phyloP scores from a whole-genome alignment of 176 grass and related monocot species.

The Metroxylon sagu region DNA sequence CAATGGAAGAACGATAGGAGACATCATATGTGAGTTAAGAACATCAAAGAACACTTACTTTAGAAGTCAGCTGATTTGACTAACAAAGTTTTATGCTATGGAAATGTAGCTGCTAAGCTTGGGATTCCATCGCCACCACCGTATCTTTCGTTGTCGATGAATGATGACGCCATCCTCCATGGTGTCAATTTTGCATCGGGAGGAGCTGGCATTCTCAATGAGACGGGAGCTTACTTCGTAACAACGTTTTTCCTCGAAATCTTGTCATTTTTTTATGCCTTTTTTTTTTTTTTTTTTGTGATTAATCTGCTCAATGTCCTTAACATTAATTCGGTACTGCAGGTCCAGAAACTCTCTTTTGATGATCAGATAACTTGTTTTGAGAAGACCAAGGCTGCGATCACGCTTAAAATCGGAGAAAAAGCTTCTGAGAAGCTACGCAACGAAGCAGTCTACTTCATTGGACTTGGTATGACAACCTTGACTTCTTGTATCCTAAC shows the following conservation, averaged over 20 bases:
- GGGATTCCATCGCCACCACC: conserved; percentile 52
- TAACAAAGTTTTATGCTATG: not conserved
- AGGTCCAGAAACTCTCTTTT: conserved; percentile 92
- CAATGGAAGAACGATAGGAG: conserved; percentile 85
- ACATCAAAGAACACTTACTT: not conserved
- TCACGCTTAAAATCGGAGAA: conserved; percentile 56
- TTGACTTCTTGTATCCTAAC: not conserved
- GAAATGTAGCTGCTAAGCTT: conserved; percentile 61
- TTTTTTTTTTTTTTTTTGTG: too few relatives aligned
- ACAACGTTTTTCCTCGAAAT: not conserved
- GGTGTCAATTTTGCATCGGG: conserved; percentile 91
- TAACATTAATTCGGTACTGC: not conserved
- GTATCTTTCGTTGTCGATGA: conserved; percentile 73
- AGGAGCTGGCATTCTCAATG: conserved; percentile 78
- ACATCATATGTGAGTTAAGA: conserved; percentile 66
- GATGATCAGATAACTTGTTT: conserved; percentile 75
- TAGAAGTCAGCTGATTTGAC: not conserved
- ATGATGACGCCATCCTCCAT: conserved; percentile 50
- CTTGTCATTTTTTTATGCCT: not conserved
- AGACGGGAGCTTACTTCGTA: conserved; percentile 99
- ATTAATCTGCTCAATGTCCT: not conserved
- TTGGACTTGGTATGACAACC: conserved; percentile 52
- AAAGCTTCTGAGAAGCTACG: conserved; percentile 44
- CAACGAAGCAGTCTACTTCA: conserved; percentile 64
- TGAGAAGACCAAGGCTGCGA: conserved; percentile 49